These are phyloP conservation scores for Antitrichia curtipendula DNA, from an alignment of 225 moss, liverwort and hornwort species.

Conservation along the genomic window DNA sequence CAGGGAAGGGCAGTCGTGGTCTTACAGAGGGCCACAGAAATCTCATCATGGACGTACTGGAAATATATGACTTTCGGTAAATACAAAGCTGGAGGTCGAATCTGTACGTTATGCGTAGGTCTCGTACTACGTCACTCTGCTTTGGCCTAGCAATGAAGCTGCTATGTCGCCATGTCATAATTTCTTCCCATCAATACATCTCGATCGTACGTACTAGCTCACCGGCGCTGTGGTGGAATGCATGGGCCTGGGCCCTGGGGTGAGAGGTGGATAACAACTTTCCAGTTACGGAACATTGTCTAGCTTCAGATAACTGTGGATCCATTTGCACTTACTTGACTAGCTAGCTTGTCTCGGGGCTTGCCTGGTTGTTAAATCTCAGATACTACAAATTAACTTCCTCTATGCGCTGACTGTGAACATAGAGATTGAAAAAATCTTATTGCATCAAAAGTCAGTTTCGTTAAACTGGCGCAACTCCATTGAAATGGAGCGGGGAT, in stretches of 20 bases:
- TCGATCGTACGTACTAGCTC: not conserved
- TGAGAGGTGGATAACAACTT: not conserved
- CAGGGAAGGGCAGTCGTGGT: slow-evolving; percentile 10
- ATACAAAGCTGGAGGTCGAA: slow-evolving; percentile 4
- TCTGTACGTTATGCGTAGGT: not conserved
- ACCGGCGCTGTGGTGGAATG: not conserved
- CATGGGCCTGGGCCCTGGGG: not conserved
- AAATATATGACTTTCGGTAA: slow-evolving; percentile 2
- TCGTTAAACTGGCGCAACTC: not conserved
- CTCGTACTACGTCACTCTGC: not conserved
- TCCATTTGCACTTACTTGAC: not conserved
- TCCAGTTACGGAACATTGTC: too few relatives aligned
- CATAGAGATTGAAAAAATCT: not conserved
- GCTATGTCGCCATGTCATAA: slow-evolving; percentile 17
- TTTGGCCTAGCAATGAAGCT: not conserved
- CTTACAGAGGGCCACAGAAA: slow-evolving; percentile 20
- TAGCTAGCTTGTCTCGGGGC: not conserved
- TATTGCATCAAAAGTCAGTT: not conserved
- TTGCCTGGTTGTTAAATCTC: not conserved
- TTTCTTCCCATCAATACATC: not conserved
- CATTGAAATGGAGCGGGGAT: not conserved
- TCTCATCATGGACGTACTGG: slow-evolving; percentile 5
- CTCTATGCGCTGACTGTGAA: not conserved
- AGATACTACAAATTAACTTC: not conserved
- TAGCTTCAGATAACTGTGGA: not conserved